Evolutionary conservation across 495 filamentous ascomycete genomes (phyloP), one percentile per base, ranked within the genome.

Genomic region (Penicillium antarcticum): DNA sequence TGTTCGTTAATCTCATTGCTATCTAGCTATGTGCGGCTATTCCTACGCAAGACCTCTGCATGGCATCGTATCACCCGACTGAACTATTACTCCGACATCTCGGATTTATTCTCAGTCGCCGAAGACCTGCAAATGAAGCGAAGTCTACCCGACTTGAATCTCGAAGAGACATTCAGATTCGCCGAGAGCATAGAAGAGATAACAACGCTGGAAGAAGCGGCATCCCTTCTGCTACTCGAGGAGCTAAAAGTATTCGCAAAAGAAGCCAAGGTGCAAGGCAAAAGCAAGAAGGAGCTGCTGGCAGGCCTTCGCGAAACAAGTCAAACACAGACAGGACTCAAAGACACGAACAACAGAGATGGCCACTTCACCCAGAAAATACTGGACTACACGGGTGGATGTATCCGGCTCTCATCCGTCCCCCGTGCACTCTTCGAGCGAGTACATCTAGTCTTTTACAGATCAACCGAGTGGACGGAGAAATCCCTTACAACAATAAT

Each of bases 401-500:
- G 91, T 49, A 87, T 97, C 42, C 76, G 92, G 34, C 84, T 98
- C 13, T 85, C 89, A 1, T 66, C 84, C 1, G 73, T 84, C 7
- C 79, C 84, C n/a, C 80, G 89, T 48, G 87, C 83, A 51, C 79
- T 98, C 4, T 98, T 98, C 58, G 91, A 96, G 62, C 82, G 94
- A 26, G 89, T 97, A 1, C 92, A 97, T 69, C 71, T 98, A 6
- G 92, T 98, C 42, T 97, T 96, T 63, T 97, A 97, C 62, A 80
- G 92, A 26, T 97, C 92, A 23, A 95, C 92, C 0, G 91, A 96
- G 64, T 97, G 92, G 92, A 94, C 92, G 0, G 94, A 97, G 58
- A 97, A 96, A 58, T 96, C 92, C 10, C 79, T 98, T 2, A 96
- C 89, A 2, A 92, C 92, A 3, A 92, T 97, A 52, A 96, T 98